A percentile compares a stretch with the other conserved stretches of the same genome.
phyloP scores from a whole-genome alignment of 2,329 filamentous ascomycete genomes.

The Parastagonospora avenae region DNA sequence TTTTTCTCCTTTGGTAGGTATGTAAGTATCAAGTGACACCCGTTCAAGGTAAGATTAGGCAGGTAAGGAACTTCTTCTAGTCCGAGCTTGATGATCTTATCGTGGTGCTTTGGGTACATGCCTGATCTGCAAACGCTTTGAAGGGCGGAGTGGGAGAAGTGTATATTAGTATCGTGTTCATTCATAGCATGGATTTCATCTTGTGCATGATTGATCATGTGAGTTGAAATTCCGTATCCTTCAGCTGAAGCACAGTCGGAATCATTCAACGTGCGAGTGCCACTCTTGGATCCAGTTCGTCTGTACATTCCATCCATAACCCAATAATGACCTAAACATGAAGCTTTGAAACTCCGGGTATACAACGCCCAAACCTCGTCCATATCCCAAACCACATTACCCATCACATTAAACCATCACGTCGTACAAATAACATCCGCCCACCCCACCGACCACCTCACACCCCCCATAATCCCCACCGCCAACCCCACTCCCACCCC shows the following conservation, averaged over 20 bases:
- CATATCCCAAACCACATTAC: not conserved
- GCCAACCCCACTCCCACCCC: conserved; percentile 62
- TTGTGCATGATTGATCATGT: no score
- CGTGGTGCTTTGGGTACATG: conserved; percentile 8
- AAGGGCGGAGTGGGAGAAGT: no score
- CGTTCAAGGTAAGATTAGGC: conserved; percentile 34
- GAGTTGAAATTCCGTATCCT: no score
- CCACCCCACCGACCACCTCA: conserved; percentile 68
- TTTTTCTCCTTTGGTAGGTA: conserved; percentile 32
- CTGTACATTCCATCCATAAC: not conserved
- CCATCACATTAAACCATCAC: conserved; percentile 3
- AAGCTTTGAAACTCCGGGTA: not conserved
- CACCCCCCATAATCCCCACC: conserved; percentile 74
- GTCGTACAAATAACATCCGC: conserved; percentile 38
- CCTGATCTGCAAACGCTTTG: no score
- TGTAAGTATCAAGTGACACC: conserved; percentile 26
- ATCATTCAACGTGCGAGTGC: no score
- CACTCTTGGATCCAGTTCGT: not conserved
- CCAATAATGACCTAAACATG: no score
- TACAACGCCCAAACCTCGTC: not conserved
- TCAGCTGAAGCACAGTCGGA: no score
- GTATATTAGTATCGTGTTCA: no score
- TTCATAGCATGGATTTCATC: no score
- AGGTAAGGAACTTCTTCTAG: conserved; percentile 27
- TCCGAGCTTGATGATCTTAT: conserved; percentile 38